Base-by-base conservation (phyloP, 176 grass and related monocot genomes). In the Triticum turgidum region DNA sequence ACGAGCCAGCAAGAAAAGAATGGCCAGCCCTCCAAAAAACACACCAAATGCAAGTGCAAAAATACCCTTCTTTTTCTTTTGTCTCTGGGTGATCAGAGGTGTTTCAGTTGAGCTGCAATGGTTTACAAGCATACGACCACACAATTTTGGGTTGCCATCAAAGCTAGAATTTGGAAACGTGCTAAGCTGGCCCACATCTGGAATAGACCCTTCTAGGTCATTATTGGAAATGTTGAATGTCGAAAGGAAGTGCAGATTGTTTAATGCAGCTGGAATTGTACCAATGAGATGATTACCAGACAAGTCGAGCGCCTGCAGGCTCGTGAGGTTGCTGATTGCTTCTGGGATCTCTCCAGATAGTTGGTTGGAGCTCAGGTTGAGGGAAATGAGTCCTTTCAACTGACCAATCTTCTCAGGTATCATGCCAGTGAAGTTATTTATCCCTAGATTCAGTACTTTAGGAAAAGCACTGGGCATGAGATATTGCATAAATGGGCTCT, bases 111-210 rank as follows among this genome's bases (percentile, higher is more conserved):
- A 75, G 85, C 9, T 4, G 1, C 90, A 91, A 12, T 64, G 77
- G 15, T 91, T 66, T 39, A 58, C 37, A 67, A 92, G 73, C 80
- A 76, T 80, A 37, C 21, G 76, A 14, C 84, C 91, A 63, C 91
- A 92, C 83, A 92, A 10, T 68, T 90, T 90, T 7, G 84, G 91
- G 67, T 92, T 90, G 11, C 91, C 80, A 67, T 64, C 74, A 62
- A 70, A 92, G 33, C 87, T 92, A 8, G 87, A 87, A 37, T 10
- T 75, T 4, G 72, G 87, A 77, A 92, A 92, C 0, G 91, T 92
- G 80, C 88, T 79, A 21, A 92, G 70, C 63, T 92, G 87, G 11
- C 80, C 67, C 80, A 41, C 80, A 22, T 13, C 49, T 84, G 91
- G 84, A 84, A 92, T 47, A 27, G 77, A 37, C 14, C 91, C 91